These are phyloP conservation scores for Epichloe hybrida DNA, from an alignment of 2,329 filamentous ascomycete genomes.

Conservation along the genomic window DNA sequence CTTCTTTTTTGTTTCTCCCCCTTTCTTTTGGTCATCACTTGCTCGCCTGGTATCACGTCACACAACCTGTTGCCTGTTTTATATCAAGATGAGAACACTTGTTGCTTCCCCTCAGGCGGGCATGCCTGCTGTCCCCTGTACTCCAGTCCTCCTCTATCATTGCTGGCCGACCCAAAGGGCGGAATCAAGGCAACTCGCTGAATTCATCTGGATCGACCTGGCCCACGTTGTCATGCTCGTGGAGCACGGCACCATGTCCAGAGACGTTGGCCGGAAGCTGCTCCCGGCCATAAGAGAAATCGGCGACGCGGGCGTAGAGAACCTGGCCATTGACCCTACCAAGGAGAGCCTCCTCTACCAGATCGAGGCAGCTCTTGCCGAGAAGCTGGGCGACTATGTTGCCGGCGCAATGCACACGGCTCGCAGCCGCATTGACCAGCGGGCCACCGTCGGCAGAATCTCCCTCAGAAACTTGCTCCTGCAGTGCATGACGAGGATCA, in stretches of 20 bases:
- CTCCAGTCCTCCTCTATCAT: constrained; percentile 1
- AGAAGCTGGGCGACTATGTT: constrained; percentile 5
- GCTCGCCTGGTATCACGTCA: neutral
- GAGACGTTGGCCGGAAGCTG: neutral
- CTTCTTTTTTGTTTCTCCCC: neutral
- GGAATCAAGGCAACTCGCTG: constrained; percentile 6
- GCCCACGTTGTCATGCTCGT: constrained; percentile 9
- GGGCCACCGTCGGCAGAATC: constrained; percentile 7
- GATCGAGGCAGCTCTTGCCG: neutral
- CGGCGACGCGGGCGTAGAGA: neutral
- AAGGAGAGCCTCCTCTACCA: neutral
- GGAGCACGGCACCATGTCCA: constrained; percentile 2
- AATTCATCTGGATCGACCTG: constrained; percentile 8
- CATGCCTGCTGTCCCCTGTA: neutral
- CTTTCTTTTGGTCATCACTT: neutral
- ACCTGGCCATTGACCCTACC: neutral
- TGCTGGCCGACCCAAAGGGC: constrained; percentile 7
- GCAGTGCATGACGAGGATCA: constrained; percentile 1
- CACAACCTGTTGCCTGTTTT: no score
- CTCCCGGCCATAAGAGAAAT: neutral
- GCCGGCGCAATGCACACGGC: constrained; percentile 8
- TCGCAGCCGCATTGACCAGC: constrained; percentile 8
- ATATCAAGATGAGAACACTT: neutral
- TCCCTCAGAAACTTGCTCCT: constrained; percentile 3
- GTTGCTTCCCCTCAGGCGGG: neutral